Conservation (phyloP, 495 filamentous ascomycete genomes). For the Corynascus novoguineensis region DNA sequence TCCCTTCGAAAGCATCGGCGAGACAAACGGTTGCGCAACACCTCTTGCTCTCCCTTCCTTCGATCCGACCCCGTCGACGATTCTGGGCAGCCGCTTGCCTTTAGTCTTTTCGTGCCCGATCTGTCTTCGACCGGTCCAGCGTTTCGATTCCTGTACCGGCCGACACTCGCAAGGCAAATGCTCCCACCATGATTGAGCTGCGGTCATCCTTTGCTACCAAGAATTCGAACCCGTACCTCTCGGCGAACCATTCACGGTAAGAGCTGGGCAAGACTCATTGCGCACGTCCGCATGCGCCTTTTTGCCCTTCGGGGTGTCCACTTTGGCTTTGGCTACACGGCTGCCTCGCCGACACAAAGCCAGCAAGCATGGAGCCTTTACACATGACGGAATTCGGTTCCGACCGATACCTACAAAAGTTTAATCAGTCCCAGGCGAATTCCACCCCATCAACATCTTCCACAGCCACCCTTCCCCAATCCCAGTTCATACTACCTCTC, state of each 20-base stretch:
- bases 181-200: slow-evolving; percentile 45
- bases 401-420: slow-evolving; percentile 49
- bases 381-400: slow-evolving; percentile 56
- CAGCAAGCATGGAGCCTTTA: slow-evolving; percentile 45
- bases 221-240: slow-evolving; percentile 25
- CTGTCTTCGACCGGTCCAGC: neutral
- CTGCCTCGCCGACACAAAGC: slow-evolving; percentile 15
- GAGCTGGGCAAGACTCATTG: slow-evolving; percentile 18
- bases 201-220: slow-evolving; percentile 31
- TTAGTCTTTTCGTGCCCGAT: too few species aligned
- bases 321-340: slow-evolving; percentile 21
- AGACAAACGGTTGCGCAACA: neutral
- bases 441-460: slow-evolving; percentile 21
- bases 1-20: neutral
- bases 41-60: neutral
- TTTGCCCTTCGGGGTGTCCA: slow-evolving; percentile 14
- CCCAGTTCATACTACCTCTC: slow-evolving; percentile 41
- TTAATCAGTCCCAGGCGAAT: slow-evolving; percentile 35
- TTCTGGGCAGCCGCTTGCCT: neutral
- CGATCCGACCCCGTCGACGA: neutral
- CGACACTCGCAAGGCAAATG: slow-evolving; percentile 24
- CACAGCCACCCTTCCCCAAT: slow-evolving; percentile 14
- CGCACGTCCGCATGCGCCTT: slow-evolving; percentile 16
- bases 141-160: neutral
- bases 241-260: slow-evolving; percentile 34